Evolutionary conservation across 2,329 filamentous ascomycete species (phyloP), one percentile per base, ranked within the genome.

Genomic region (Boeremia exigua): DNA sequence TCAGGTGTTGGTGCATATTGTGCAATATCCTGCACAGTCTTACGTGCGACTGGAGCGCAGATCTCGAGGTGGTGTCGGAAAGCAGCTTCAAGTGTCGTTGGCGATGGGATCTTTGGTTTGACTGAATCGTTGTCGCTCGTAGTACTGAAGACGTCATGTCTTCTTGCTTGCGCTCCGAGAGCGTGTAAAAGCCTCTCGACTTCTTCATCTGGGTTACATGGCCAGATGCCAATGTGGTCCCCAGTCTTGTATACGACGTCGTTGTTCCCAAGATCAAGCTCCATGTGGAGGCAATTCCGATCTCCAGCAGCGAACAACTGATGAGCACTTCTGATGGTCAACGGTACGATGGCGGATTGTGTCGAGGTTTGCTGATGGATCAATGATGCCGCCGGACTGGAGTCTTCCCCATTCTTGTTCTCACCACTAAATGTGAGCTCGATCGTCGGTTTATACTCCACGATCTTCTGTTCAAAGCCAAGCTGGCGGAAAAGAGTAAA

Each of bases 11-110:
- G 77, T 6, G 78, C 75, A 58, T 80, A 81, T 25, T 75, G 70
- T 1, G 73, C 68, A 2, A 81, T 61, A 2, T 71, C 61, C 2
- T 70, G 55, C 9, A 79, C 62, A 4, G 69, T 73, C 40, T 80
- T 77, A 44, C 78, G 68, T 1, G 77, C 70, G 3, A 80, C 68
- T 1, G 76, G 73, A 1, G 68, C 77, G 56, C 77, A 72, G 56
- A 82, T 78, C 49, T 83, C 81, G 1, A 83, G 75, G 49, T 82
- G 79, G 57, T 81, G 72, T 5, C 73, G 68, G 58, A 82, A 76
- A 3, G 79, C 70, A 0, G 75, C 73, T 1, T 74, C 60, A 4
- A 75, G 60, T 0, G 77, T 77, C 0, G 75, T 79, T 0, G 76
- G 76, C 2, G 73, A 76, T 1, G 78, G 79, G 0, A 81, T 48